Conservation (phyloP, 2,329 filamentous ascomycete species). For the Venturia oleaginea region DNA sequence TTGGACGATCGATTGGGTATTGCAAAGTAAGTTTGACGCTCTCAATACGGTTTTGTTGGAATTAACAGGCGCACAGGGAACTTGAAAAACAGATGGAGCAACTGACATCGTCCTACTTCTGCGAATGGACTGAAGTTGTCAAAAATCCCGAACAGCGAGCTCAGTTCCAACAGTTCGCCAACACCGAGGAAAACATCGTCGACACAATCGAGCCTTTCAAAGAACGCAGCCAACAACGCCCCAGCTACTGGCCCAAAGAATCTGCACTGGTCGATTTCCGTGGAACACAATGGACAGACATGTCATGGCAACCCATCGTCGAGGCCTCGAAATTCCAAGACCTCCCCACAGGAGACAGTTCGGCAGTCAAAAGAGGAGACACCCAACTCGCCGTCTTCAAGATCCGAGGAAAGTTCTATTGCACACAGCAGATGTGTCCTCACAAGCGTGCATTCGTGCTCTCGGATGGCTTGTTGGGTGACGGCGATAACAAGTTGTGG, state of each 20-base stretch:
- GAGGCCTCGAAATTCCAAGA: slow-evolving; percentile 60
- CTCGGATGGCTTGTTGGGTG: slow-evolving; percentile 73
- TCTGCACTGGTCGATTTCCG: slow-evolving; percentile 63
- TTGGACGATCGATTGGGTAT: slow-evolving; percentile 82
- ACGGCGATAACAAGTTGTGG: slow-evolving; percentile 60
- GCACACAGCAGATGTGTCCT: slow-evolving; percentile 89
- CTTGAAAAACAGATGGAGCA: slow-evolving; percentile 84
- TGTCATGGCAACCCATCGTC: slow-evolving; percentile 73
- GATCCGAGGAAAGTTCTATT: slow-evolving; percentile 69
- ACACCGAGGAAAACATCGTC: slow-evolving; percentile 56
- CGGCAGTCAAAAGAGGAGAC: slow-evolving; percentile 74
- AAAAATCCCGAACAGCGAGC: slow-evolving; percentile 56
- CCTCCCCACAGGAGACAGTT: slow-evolving; percentile 61
- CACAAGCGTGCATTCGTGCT: slow-evolving; percentile 87
- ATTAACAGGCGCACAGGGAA: no score
- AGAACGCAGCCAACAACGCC: slow-evolving; percentile 65
- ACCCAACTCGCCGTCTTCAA: slow-evolving; percentile 85
- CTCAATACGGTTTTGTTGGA: no score
- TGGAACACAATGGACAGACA: slow-evolving; percentile 51
- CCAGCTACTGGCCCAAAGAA: slow-evolving; percentile 70
- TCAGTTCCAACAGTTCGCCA: slow-evolving; percentile 75
- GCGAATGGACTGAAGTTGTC: slow-evolving; percentile 82
- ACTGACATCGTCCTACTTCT: slow-evolving; percentile 77
- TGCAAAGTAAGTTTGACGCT: slow-evolving; percentile 8
- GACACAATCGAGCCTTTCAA: slow-evolving; percentile 60